Conservation (phyloP, 2,329 filamentous ascomycete species). For the Alternaria metachromatica region DNA sequence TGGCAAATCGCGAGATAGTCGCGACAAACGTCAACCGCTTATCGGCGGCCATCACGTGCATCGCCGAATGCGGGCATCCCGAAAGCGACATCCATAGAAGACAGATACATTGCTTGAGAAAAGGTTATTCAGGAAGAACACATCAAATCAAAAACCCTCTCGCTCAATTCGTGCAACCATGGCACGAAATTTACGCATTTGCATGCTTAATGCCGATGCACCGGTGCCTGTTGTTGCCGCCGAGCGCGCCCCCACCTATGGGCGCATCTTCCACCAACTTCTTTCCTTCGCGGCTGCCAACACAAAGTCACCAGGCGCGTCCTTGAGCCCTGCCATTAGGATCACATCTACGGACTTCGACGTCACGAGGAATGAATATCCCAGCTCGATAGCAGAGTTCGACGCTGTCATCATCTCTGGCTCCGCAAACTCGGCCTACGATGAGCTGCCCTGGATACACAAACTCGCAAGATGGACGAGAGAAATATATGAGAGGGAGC, state of each 20-base stretch:
- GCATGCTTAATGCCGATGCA: constrained; percentile 41
- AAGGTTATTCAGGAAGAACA: neutral
- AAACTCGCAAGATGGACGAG: constrained; percentile 38
- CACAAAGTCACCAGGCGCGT: neutral
- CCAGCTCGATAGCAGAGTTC: constrained; percentile 33
- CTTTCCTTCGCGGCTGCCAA: constrained; percentile 24
- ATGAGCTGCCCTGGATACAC: constrained; percentile 35
- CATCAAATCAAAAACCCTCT: neutral
- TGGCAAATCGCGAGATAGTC: neutral
- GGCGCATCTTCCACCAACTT: constrained; percentile 38
- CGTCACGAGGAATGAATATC: constrained; percentile 46
- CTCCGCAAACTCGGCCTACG: constrained; percentile 43
- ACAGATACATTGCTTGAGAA: neutral
- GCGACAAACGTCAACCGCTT: constrained; percentile 5
- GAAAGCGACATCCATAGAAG: neutral
- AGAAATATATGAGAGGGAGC: constrained; percentile 38
- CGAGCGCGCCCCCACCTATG: constrained; percentile 31
- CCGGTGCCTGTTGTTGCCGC: constrained; percentile 33
- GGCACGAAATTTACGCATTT: constrained; percentile 18
- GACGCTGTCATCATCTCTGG: constrained; percentile 52
- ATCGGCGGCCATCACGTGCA: constrained; percentile 11
- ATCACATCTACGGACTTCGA: constrained; percentile 47
- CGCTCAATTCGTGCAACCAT: neutral
- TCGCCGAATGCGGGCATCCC: constrained; percentile 2
- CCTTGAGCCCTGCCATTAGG: neutral